Base-by-base conservation (phyloP, 345 rosid species). In the Cardamine occulta region DNA sequence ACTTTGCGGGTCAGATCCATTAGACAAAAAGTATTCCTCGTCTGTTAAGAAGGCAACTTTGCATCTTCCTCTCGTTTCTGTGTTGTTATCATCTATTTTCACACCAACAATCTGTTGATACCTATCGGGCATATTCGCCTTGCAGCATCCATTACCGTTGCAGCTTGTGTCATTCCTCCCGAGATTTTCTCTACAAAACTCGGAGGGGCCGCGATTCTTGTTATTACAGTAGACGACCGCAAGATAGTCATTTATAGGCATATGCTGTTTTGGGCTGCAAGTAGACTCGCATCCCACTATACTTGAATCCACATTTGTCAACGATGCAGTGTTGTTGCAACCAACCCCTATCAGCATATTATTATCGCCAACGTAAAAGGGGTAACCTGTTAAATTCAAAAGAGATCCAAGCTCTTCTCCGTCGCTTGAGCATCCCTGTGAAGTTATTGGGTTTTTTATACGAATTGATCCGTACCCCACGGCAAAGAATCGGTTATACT, bases 81-180 rank as follows among this genome's bases (percentile, higher is more conserved):
- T 7, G 21, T 21, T 55, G n/a, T 48, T 0, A 11, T 51, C 24
- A 19, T 70, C 69, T 44, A 61, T 77, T 11, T 0, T 1, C 53
- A 48, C 11, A n/a, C 51, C 19, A 66, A 55, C 53, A n/a, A 51
- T 14, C 52, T 72, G 76, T 37, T 49, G 68, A 62, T 10, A 2
- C 10, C 4, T 26, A 37, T 9, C 11, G 0, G 82, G 72, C 61
- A 82, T 71, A 2, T 45, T 1, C 4, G 75, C 70, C 56, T 75
- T 53, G 65, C 89, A 86, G 21, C 88, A 86, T 12, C 82, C 68
- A 15, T 9, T 47, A 6, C 85, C 85, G 6, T 59, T n/a, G 66
- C 86, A 86, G 2, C 34, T 21, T 70, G 17, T 58, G 15, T 31
- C 58, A 32, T 23, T 17, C 17, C 1, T 6, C 7, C 1, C 21